Conservation (phyloP, 768 basidiomycete genomes). For the Leccinum fibrillosum region DNA sequence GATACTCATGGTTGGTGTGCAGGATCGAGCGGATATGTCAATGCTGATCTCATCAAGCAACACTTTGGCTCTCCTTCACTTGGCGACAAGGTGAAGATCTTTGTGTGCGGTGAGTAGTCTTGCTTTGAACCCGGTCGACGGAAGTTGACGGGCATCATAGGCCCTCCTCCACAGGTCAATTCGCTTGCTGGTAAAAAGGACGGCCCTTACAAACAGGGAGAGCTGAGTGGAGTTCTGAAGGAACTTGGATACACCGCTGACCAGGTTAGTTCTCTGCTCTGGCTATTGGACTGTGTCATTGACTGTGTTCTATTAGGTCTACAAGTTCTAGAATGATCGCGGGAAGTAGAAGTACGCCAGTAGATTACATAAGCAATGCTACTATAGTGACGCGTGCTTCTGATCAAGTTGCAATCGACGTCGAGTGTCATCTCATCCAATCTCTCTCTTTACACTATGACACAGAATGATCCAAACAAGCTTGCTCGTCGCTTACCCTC, state of each 20-base stretch:
- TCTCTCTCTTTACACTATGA: slow-evolving; percentile 35
- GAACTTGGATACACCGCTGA: slow-evolving; percentile 82
- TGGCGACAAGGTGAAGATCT: slow-evolving; percentile 81
- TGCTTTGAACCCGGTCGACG: neutral
- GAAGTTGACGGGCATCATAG: slow-evolving; percentile 24
- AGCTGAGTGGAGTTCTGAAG: slow-evolving; percentile 77
- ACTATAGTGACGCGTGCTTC: slow-evolving; percentile 23
- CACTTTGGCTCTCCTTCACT: slow-evolving; percentile 62
- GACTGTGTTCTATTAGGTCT: slow-evolving; percentile 29
- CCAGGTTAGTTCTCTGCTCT: slow-evolving; percentile 52
- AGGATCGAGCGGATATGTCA: slow-evolving; percentile 76
- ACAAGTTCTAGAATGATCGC: slow-evolving; percentile 34
- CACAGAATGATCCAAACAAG: slow-evolving; percentile 43
- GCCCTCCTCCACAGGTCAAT: slow-evolving; percentile 87
- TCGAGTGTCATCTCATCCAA: slow-evolving; percentile 10
- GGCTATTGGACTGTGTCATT: neutral
- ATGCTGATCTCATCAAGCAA: slow-evolving; percentile 66
- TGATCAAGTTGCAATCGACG: slow-evolving; percentile 22
- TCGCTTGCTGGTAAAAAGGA: slow-evolving; percentile 87
- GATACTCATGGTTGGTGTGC: slow-evolving; percentile 4
- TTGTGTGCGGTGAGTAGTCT: slow-evolving; percentile 74
- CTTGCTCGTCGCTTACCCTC: slow-evolving; percentile 25
- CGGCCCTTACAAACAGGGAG: slow-evolving; percentile 77
- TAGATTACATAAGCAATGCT: slow-evolving; percentile 30
- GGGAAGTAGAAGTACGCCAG: slow-evolving; percentile 3